Conservation (phyloP, 495 filamentous ascomycete genomes). For the Daldinia concentrica region DNA sequence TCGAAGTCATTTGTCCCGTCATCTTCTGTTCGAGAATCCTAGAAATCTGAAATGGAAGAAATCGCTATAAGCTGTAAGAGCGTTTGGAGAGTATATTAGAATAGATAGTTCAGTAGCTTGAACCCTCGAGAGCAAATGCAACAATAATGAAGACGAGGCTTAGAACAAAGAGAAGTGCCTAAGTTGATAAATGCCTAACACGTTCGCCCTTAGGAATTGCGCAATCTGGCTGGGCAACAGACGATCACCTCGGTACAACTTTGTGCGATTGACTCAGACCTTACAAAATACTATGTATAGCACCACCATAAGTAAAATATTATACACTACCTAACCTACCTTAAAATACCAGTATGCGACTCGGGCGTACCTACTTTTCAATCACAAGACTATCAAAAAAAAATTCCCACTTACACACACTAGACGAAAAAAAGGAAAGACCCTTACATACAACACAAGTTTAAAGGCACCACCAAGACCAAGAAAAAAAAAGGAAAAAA, state of each 20-base stretch:
- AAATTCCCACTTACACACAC: neutral
- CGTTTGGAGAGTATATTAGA: no score
- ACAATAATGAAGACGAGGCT: neutral
- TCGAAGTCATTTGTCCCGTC: constrained; percentile 52
- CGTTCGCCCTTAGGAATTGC: constrained; percentile 19
- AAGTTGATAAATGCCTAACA: constrained; percentile 20
- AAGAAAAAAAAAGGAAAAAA: neutral
- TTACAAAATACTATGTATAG: neutral
- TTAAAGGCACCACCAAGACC: neutral
- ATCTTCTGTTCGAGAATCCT: constrained; percentile 28
- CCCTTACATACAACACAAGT: neutral
- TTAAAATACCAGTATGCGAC: no score
- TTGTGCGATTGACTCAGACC: constrained; percentile 17
- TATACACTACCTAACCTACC: neutral
- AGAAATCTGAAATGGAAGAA: no score
- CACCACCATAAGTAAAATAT: neutral
- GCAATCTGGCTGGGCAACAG: constrained; percentile 21
- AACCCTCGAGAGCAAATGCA: neutral
- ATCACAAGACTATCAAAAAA: neutral
- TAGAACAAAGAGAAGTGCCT: neutral
- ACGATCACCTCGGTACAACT: neutral
- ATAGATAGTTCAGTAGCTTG: neutral
- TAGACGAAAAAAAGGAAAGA: neutral
- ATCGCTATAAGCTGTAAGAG: neutral
- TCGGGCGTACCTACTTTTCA: neutral